Conservation (phyloP, 345 rosid species). For the Gossypium sturtianum region DNA sequence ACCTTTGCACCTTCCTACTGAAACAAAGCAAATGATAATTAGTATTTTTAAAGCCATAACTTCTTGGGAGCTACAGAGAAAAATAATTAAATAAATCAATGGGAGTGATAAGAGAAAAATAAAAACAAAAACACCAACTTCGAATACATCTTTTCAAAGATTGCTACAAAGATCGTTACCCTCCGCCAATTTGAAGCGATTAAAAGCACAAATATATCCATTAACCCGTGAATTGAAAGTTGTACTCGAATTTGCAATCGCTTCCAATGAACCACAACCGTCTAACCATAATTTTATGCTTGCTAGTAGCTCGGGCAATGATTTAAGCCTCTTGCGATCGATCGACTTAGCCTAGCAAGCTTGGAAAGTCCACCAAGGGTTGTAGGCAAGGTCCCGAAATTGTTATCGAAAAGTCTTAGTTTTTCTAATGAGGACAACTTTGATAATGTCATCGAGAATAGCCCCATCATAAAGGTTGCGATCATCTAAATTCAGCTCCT, state of each 20-base stretch:
- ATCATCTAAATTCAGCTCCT: conserved; percentile 21
- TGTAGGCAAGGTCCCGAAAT: conserved; percentile 24
- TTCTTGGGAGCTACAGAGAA: not conserved
- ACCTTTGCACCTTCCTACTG: not conserved
- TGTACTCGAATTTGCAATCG: not conserved
- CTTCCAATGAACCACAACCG: conserved; percentile 20
- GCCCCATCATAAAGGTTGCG: conserved; percentile 18
- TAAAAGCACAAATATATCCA: not conserved
- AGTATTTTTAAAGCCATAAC: no score
- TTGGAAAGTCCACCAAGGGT: conserved; percentile 23
- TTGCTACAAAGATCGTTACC: not conserved
- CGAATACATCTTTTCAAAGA: not conserved
- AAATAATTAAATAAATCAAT: no score
- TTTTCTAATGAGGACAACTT: conserved; percentile 17
- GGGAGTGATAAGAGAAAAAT: not conserved
- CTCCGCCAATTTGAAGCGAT: not conserved
- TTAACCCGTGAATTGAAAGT: fast-evolving
- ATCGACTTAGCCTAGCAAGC: not conserved
- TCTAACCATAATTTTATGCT: conserved; percentile 9
- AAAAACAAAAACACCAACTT: not conserved
- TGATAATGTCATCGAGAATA: conserved; percentile 22
- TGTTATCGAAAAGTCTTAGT: conserved; percentile 21
- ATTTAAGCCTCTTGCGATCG: conserved; percentile 25
- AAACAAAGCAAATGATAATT: not conserved
- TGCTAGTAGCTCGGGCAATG: conserved; percentile 28